These are phyloP conservation scores for Yamadazyma epiphylla DNA, from an alignment of 1,139 yeast genomes.

Conservation along the genomic window DNA sequence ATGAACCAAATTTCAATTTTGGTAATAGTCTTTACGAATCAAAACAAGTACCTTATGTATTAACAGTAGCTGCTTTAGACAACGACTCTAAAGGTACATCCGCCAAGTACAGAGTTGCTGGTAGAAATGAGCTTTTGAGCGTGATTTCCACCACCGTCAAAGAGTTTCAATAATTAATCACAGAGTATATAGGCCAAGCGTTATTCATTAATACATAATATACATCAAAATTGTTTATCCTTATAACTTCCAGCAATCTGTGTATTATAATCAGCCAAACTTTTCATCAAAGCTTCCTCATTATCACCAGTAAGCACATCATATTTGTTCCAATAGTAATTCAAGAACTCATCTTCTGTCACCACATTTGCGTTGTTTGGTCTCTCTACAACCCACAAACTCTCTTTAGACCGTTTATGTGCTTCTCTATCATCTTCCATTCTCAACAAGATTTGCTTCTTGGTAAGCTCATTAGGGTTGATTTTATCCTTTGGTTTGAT, in stretches of 20 bases:
- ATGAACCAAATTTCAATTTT: slow-evolving; percentile 66
- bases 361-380: slow-evolving; percentile 34
- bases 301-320: slow-evolving; percentile 47
- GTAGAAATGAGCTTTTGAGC: slow-evolving; percentile 71
- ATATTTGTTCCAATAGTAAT: slow-evolving; percentile 52
- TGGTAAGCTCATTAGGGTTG: slow-evolving; percentile 28
- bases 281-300: slow-evolving; percentile 34
- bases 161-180: too few relatives aligned
- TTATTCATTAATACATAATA: too few relatives aligned
- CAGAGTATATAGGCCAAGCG: too few relatives aligned
- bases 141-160: too few relatives aligned
- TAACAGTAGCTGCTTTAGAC: slow-evolving; percentile 59
- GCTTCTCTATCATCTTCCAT: slow-evolving; percentile 88
- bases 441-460: slow-evolving; percentile 60
- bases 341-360: slow-evolving; percentile 55
- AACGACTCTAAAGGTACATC: slow-evolving; percentile 43
- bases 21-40: slow-evolving; percentile 41
- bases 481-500: slow-evolving; percentile 21
- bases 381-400: slow-evolving; percentile 63
- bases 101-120: slow-evolving; percentile 70
- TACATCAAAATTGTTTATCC: slow-evolving; percentile 19
- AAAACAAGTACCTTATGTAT: slow-evolving; percentile 37
- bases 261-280: slow-evolving; percentile 52
- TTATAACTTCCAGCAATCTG: slow-evolving; percentile 46
- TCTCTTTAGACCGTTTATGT: slow-evolving; percentile 74